A percentile compares a stretch with the other conserved stretches of the same genome.
These are phyloP conservation scores for Wickerhamiella brachini DNA, from an alignment of 805 yeast genomes.

Conservation along the genomic window DNA sequence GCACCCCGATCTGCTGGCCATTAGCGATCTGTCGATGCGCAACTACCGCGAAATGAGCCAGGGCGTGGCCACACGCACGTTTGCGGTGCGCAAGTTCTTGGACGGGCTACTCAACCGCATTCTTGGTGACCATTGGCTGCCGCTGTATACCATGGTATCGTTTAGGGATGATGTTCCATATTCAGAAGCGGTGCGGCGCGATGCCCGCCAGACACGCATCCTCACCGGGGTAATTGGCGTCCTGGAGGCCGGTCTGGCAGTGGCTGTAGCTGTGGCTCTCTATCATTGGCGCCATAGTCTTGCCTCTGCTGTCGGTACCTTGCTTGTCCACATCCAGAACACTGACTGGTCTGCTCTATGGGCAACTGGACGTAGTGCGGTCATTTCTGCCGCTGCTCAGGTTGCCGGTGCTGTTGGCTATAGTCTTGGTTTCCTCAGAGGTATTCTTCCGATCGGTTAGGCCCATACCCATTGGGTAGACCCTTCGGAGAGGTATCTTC, in stretches of 20 bases:
- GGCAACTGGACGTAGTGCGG: background rate
- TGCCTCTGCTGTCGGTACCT: background rate
- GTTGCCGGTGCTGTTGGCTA: background rate
- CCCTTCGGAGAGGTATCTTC: too few relatives aligned
- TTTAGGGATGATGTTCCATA: constrained; percentile 75
- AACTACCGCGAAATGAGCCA: constrained; percentile 83
- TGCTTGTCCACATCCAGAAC: background rate
- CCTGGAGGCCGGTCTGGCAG: background rate
- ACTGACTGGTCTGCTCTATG: background rate
- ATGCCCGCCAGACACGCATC: constrained; percentile 40
- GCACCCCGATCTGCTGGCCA: constrained; percentile 56
- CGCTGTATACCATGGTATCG: constrained; percentile 84
- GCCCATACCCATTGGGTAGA: too few relatives aligned
- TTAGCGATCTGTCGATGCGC: constrained; percentile 60
- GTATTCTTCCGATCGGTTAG: background rate
- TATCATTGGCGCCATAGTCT: background rate
- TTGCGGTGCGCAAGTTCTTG: constrained; percentile 48
- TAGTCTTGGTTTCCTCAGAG: background rate
- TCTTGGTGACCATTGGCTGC: constrained; percentile 58
- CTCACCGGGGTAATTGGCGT: constrained; percentile 19
- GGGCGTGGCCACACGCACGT: constrained; percentile 49
- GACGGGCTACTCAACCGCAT: constrained; percentile 51
- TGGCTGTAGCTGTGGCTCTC: background rate
- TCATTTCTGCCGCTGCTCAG: background rate
- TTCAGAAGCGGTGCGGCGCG: constrained; percentile 46